Percentiles rank a stretch among this genome's conserved stretches.
phyloP scores from a whole-genome alignment of 176 grass and related monocot species.

The Aegilops longissima region DNA sequence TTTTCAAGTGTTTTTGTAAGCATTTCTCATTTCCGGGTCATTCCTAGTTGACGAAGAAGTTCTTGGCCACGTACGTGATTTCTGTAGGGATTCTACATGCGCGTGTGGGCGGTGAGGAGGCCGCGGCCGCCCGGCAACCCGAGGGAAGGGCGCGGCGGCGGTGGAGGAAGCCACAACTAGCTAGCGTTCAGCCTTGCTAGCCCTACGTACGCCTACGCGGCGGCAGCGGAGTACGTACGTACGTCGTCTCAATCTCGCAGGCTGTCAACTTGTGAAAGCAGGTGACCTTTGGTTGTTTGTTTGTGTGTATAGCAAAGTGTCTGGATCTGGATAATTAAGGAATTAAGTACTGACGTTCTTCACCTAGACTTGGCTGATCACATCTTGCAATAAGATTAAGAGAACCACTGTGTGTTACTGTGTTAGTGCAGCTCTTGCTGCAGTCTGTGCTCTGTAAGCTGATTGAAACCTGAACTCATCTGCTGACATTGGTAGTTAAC shows the following conservation, averaged over 20 bases:
- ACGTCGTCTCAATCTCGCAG: background rate
- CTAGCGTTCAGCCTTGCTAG: background rate
- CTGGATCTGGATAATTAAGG: background rate
- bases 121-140: background rate
- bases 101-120: background rate
- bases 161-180: conserved; percentile 27
- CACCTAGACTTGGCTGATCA: background rate
- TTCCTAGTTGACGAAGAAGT: background rate
- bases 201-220: background rate
- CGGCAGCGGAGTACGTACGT: background rate
- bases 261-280: background rate
- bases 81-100: conserved; percentile 13
- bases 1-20: background rate
- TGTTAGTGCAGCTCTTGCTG: background rate
- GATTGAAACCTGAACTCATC: background rate
- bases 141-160: conserved; percentile 36
- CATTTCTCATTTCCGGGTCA: background rate
- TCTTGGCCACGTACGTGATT: background rate
- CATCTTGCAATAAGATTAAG: background rate
- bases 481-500: background rate
- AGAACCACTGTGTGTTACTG: background rate
- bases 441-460: background rate
- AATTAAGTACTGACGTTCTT: background rate
- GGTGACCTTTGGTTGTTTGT: background rate
- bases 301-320: background rate